A percentile compares a stretch with the other conserved stretches of the same genome.
Conservation (phyloP, 768 basidiomycete species). For the Tylopilus sp. region DNA sequence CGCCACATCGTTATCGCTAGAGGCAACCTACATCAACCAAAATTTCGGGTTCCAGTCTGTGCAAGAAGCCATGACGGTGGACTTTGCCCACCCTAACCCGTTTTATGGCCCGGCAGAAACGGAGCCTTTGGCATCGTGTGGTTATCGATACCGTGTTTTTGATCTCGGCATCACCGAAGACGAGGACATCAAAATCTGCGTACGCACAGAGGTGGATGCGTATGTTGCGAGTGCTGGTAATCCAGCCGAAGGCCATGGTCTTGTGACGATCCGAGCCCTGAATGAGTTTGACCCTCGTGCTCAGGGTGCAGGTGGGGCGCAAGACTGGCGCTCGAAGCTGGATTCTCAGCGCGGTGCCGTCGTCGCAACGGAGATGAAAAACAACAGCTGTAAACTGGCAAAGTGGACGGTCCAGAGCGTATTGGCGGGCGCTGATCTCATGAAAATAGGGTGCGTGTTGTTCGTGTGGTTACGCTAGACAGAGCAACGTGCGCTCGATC, state of each 20-base stretch:
- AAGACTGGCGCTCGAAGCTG: constrained; percentile 98
- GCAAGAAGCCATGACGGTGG: constrained; percentile 63
- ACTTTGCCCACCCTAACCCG: constrained; percentile 87
- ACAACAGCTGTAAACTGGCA: constrained; percentile 96
- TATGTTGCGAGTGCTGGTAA: constrained; percentile 62
- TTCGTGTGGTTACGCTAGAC: not conserved
- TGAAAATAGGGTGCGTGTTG: constrained; percentile 89
- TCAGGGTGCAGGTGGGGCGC: constrained; percentile 87
- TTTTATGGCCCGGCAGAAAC: constrained; percentile 94
- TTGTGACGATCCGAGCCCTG: constrained; percentile 89
- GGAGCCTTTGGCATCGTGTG: constrained; percentile 92
- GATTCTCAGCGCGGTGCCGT: constrained; percentile 97
- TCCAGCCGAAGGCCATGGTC: constrained; percentile 65
- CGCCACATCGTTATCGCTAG: constrained; percentile 88
- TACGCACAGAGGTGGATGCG: constrained; percentile 96
- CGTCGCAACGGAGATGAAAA: constrained; percentile 99
- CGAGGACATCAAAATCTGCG: constrained; percentile 86
- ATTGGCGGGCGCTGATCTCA: constrained; percentile 89
- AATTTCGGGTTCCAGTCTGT: constrained; percentile 98
- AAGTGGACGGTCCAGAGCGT: constrained; percentile 97
- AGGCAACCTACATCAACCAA: constrained; percentile 98
- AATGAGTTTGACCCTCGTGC: constrained; percentile 96
- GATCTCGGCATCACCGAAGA: constrained; percentile 89
- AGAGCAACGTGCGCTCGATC: not conserved
- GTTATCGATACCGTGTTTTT: constrained; percentile 94